Percentiles rank a stretch among this genome's conserved stretches.
Evolutionary conservation across 257 asterid species (phyloP).

Genomic region (Echites panduratus): DNA sequence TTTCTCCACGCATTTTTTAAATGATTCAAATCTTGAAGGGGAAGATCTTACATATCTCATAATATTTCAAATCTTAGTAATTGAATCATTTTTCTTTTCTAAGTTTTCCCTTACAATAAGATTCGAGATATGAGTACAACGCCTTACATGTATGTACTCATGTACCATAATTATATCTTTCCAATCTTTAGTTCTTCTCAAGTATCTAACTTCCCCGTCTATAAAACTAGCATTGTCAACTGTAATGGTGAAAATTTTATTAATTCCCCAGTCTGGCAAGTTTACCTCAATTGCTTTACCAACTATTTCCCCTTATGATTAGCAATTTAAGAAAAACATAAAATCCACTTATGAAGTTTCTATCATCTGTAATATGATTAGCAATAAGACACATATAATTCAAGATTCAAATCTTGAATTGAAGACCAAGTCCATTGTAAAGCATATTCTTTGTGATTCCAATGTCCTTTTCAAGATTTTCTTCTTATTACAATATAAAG

Average conservation of each 20-base stretch:
- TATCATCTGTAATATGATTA: no score
- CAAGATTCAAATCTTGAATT: no score
- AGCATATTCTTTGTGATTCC: no score
- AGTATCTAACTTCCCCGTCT: neutral
- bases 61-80: neutral
- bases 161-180: neutral
- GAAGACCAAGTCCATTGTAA: no score
- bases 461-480: neutral
- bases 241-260: neutral
- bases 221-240: constrained; percentile 6
- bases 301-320: neutral
- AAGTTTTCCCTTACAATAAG: neutral
- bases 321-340: neutral
- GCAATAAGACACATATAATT: no score
- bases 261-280: neutral
- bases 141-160: neutral
- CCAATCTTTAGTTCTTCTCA: neutral
- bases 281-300: neutral
- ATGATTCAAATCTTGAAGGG: neutral
- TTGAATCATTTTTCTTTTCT: neutral
- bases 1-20: neutral
- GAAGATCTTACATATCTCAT: neutral
- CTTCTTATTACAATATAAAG: neutral
- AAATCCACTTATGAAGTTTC: neutral
- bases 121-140: constrained; percentile 1